These are phyloP conservation scores for Posidonia oceanica DNA, from an alignment of 116 monocot genomes.

Conservation along the genomic window DNA sequence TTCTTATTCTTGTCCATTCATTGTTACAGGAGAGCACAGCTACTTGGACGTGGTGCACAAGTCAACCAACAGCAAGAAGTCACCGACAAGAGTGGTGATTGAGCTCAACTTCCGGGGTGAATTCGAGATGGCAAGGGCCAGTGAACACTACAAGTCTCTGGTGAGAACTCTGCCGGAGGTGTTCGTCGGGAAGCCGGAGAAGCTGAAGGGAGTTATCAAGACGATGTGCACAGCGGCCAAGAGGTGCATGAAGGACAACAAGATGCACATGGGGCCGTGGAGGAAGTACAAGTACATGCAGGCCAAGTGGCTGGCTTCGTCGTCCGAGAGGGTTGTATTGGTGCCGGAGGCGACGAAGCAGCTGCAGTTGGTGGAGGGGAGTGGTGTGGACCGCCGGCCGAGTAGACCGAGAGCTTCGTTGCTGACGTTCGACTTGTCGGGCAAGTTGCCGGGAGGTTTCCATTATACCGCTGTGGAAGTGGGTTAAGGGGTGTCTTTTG, in stretches of 20 bases:
- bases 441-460: constrained; percentile 12
- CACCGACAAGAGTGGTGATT: constrained; percentile 34
- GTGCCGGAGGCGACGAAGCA: not conserved
- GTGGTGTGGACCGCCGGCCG: not conserved
- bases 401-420: constrained; percentile 9
- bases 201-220: constrained; percentile 45
- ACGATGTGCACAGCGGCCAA: constrained; percentile 67
- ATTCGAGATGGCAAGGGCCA: constrained; percentile 79
- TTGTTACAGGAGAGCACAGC: constrained; percentile 57
- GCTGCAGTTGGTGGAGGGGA: not conserved
- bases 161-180: constrained; percentile 65
- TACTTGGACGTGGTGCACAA: constrained; percentile 55
- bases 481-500: not conserved
- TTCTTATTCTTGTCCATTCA: too few relatives aligned
- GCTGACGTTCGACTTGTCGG: constrained; percentile 21
- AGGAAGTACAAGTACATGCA: constrained; percentile 96
- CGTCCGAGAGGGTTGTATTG: constrained; percentile 23
- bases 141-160: constrained; percentile 43
- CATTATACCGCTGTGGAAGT: constrained; percentile 12
- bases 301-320: constrained; percentile 57
- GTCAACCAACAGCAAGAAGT: constrained; percentile 17
- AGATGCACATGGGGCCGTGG: constrained; percentile 95
- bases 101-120: constrained; percentile 70
- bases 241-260: constrained; percentile 91
- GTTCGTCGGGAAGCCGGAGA: constrained; percentile 72